A percentile compares a stretch with the other conserved stretches of the same genome.
Conservation (phyloP, 2,329 filamentous ascomycete genomes). For the Ophiostoma ips region DNA sequence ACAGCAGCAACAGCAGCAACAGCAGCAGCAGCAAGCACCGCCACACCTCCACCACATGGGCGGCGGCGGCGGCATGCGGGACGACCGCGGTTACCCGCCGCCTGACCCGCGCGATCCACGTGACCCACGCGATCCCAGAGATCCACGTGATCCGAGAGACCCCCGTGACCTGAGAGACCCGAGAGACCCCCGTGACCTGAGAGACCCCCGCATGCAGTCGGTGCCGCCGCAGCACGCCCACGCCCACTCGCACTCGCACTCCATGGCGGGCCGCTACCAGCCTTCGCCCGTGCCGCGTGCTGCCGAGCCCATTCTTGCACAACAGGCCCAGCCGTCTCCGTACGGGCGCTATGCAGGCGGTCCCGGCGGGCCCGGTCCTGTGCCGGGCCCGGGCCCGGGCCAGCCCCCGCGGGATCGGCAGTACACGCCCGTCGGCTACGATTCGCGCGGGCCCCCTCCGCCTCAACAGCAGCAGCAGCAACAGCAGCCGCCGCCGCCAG, state of each 20-base stretch:
- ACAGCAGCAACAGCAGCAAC: constrained; percentile 16
- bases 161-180: background rate
- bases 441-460: constrained; percentile 15
- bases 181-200: constrained; percentile 3
- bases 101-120: constrained; percentile 4
- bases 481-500: background rate
- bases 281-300: constrained; percentile 14
- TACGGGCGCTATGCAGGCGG: constrained; percentile 6
- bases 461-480: constrained; percentile 4
- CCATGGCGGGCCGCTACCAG: constrained; percentile 17
- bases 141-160: background rate
- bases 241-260: constrained; percentile 19
- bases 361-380: background rate
- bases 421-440: constrained; percentile 20
- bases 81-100: constrained; percentile 10
- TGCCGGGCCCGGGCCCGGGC: constrained; percentile 2
- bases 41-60: constrained; percentile 15
- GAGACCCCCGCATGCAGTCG: constrained; percentile 2
- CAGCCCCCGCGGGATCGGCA: constrained; percentile 14
- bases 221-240: constrained; percentile 13
- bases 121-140: background rate
- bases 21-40: constrained; percentile 10
- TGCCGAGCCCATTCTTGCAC: constrained; percentile 8
- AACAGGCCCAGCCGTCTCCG: constrained; percentile 1
- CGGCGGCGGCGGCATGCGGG: constrained; percentile 10